phyloP scores from a whole-genome alignment of 345 rosid species.

The Pseudoturritis turrita region DNA sequence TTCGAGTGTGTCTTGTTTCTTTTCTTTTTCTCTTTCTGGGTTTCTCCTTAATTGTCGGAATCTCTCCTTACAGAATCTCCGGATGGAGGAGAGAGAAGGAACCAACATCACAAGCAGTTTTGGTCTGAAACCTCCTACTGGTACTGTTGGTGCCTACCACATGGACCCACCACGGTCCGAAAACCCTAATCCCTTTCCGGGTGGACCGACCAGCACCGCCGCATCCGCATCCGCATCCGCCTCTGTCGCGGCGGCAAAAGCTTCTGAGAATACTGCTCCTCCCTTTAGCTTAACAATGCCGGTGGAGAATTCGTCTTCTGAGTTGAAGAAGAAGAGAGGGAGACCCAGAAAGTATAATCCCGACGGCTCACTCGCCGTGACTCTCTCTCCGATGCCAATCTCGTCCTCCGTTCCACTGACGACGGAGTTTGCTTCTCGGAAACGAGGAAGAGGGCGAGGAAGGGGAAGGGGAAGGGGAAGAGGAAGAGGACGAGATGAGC shows the following conservation, averaged over 20 bases:
- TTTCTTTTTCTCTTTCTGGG: not conserved
- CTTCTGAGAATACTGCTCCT: slow-evolving; percentile 21
- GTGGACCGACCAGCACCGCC: slow-evolving; percentile 22
- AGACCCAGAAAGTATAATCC: slow-evolving; percentile 82
- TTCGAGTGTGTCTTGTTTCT: slow-evolving; percentile 30
- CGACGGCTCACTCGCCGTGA: slow-evolving; percentile 48
- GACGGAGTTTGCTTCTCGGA: slow-evolving; percentile 48
- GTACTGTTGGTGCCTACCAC: slow-evolving; percentile 28
- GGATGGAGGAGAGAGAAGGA: slow-evolving; percentile 68
- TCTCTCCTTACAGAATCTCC: slow-evolving; percentile 15
- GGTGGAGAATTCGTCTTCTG: slow-evolving; percentile 33
- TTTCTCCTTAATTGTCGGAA: slow-evolving; percentile 30
- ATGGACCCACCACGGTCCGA: slow-evolving; percentile 43
- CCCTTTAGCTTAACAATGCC: slow-evolving; percentile 27
- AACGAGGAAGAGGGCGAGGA: slow-evolving; percentile 52
- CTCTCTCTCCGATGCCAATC: slow-evolving; percentile 89
- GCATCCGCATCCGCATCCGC: slow-evolving; percentile 1
- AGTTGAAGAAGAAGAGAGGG: slow-evolving; percentile 81
- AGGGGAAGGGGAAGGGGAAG: slow-evolving; percentile 60
- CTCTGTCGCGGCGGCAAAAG: not conserved
- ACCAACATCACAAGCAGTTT: slow-evolving; percentile 35
- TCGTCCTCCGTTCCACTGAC: slow-evolving; percentile 78
- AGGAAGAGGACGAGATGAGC: slow-evolving; percentile 41
- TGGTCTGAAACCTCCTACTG: slow-evolving; percentile 26
- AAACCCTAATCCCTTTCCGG: slow-evolving; percentile 37